These are phyloP conservation scores for Schizochytrium sp. DNA, from an alignment of 108 stramenopile genomes.

Conservation along the genomic window DNA sequence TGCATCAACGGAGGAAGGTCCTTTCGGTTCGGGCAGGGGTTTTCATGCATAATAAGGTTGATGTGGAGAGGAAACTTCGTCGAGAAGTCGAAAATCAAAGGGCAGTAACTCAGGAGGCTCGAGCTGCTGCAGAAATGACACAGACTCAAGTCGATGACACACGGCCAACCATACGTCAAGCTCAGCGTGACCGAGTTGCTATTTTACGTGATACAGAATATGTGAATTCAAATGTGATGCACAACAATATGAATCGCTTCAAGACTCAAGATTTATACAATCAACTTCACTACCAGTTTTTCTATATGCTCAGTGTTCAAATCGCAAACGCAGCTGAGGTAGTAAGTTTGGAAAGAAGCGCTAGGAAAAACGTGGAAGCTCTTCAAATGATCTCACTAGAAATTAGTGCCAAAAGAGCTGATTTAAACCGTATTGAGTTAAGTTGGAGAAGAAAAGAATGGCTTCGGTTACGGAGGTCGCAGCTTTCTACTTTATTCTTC, in stretches of 20 bases:
- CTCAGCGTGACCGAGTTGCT: neutral
- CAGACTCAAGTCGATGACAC: neutral
- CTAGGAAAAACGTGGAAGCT: neutral
- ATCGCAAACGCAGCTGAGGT: constrained; percentile 50
- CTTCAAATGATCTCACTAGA: neutral
- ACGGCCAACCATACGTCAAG: neutral
- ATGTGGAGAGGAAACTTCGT: neutral
- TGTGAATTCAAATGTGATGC: constrained; percentile 51
- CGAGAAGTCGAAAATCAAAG: constrained; percentile 19
- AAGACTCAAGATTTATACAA: neutral
- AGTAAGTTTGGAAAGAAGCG: neutral
- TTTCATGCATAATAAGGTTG: constrained; percentile 34
- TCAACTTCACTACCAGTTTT: constrained; percentile 23
- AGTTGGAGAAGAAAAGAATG: constrained; percentile 1
- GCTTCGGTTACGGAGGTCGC: constrained; percentile 24
- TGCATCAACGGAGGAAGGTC: neutral
- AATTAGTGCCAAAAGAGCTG: neutral
- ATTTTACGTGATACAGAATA: constrained; percentile 2
- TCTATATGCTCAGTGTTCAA: constrained; percentile 37
- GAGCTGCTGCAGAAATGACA: neutral
- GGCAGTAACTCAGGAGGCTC: neutral
- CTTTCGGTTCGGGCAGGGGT: neutral
- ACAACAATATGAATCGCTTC: constrained; percentile 39
- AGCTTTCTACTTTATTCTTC: constrained; percentile 6
- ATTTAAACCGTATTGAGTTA: neutral